A percentile compares a stretch with the other conserved stretches of the same genome.
phyloP scores from a whole-genome alignment of 2,329 filamentous ascomycete species.

The Acrodontium crateriforme region DNA sequence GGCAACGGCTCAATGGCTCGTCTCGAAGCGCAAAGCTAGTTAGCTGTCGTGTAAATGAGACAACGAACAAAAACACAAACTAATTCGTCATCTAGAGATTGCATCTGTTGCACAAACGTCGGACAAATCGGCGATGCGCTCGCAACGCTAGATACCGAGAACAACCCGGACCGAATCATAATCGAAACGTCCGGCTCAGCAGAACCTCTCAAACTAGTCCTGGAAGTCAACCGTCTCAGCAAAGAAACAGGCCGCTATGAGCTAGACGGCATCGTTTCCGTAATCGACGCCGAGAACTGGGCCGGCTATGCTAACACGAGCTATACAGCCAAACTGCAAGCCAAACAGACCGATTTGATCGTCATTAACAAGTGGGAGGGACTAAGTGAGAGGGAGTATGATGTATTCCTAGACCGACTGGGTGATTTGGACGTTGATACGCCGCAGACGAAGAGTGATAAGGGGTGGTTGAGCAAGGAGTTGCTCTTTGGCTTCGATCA shows the following conservation, averaged over 20 bases:
- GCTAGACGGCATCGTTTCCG: constrained; percentile 76
- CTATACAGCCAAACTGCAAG: constrained; percentile 79
- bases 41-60: too few relatives aligned
- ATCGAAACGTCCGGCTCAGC: constrained; percentile 87
- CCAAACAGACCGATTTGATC: constrained; percentile 76
- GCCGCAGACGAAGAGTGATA: constrained; percentile 67
- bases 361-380: constrained; percentile 89
- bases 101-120: constrained; percentile 97
- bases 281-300: constrained; percentile 94
- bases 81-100: too few relatives aligned
- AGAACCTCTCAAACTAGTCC: constrained; percentile 68
- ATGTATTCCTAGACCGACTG: constrained; percentile 63
- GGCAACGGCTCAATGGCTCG: too few relatives aligned
- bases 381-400: constrained; percentile 58
- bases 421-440: constrained; percentile 69
- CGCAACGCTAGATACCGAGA: constrained; percentile 49
- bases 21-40: too few relatives aligned
- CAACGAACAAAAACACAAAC: too few relatives aligned
- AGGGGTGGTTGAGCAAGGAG: constrained; percentile 62
- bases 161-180: constrained; percentile 68
- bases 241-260: constrained; percentile 56
- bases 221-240: constrained; percentile 73
- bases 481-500: constrained; percentile 81
- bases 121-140: constrained; percentile 77
- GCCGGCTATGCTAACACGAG: constrained; percentile 81